phyloP scores from a whole-genome alignment of 345 rosid species.

The Acer yangbiense region DNA sequence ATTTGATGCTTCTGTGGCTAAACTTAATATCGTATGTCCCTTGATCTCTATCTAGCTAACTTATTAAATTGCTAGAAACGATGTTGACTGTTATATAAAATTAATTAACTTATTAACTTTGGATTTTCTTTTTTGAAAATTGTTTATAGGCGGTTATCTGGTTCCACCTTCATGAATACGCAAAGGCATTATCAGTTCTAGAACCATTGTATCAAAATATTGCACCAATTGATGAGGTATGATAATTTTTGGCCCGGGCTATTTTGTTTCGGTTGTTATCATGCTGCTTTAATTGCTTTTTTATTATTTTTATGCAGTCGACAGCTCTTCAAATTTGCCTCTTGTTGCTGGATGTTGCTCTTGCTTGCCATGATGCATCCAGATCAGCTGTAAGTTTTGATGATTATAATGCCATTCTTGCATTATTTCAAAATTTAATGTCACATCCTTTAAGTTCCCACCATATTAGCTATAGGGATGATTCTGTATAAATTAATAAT shows the following conservation, averaged over 20 bases:
- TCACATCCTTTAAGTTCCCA: neutral
- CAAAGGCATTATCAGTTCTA: slow-evolving; percentile 73
- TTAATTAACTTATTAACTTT: slow-evolving; percentile 13
- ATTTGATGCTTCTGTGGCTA: slow-evolving; percentile 72
- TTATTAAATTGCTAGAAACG: slow-evolving; percentile 6
- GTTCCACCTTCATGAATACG: slow-evolving; percentile 88
- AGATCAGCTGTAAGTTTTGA: slow-evolving; percentile 75
- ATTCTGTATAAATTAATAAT: neutral
- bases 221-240: slow-evolving; percentile 87
- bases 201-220: slow-evolving; percentile 80
- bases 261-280: slow-evolving; percentile 8
- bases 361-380: slow-evolving; percentile 82
- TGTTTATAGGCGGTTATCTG: slow-evolving; percentile 74
- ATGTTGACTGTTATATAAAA: slow-evolving; percentile 8
- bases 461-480: neutral
- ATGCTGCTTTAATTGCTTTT: slow-evolving; percentile 21
- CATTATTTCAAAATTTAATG: neutral
- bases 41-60: slow-evolving; percentile 8
- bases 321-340: slow-evolving; percentile 87
- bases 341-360: slow-evolving; percentile 76
- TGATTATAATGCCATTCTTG: slow-evolving; percentile 3
- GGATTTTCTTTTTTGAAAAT: slow-evolving; percentile 22
- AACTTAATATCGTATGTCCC: slow-evolving; percentile 71
- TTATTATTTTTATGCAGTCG: slow-evolving; percentile 53
- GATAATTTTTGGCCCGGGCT: slow-evolving; percentile 7